Evolutionary conservation across 2,329 filamentous ascomycete species (phyloP), one percentile per base, ranked within the genome.

Genomic region (Penicillium sp.): DNA sequence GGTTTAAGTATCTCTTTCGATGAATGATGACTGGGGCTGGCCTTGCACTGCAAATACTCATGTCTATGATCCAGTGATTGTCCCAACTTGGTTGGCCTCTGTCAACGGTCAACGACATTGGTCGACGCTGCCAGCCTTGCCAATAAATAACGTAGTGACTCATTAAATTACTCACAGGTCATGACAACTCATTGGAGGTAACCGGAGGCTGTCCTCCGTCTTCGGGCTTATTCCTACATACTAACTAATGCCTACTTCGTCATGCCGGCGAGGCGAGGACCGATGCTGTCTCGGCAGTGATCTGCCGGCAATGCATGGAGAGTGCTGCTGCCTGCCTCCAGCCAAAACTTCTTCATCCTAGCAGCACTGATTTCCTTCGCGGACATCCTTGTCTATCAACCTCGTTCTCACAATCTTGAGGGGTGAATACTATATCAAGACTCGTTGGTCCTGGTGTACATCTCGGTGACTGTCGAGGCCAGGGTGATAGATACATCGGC

Each of bases 281-380:
- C 3, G 40, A 44, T 24, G 40, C 40, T 44, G 40, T 44, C 40
- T 44, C 19, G 40, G 40, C 40, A 22, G 40, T 44, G 19, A 4
- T 19, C 12, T 24, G 19, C 9, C 19, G 40, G 19, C 40, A 12
- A 24, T 8, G 40, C 37, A 40, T 12, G 6, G 6, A 96, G 81
- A 95, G 81, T 68, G 89, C 84, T 58, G 91, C 92, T 82, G 96
- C 92, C 61, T 96, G 83, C 75, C 92, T 91, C 78, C 89, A 88
- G 74, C 88, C 89, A 69, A 91, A 83, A 67, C 91, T 92, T 69
- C 91, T 92, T 69, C 91, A 2, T 42, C 38, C 38, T 19, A 1
- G 10, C 38, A 42, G 38, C 38, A 42, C 15, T 47, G 8, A 4
- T 28, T n/a, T 47, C 0, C 15, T 28, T 28, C 24, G 2, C 13